These are phyloP conservation scores for Cucumis cinereus DNA, from an alignment of 306 rosid species.

Conservation along the genomic window DNA sequence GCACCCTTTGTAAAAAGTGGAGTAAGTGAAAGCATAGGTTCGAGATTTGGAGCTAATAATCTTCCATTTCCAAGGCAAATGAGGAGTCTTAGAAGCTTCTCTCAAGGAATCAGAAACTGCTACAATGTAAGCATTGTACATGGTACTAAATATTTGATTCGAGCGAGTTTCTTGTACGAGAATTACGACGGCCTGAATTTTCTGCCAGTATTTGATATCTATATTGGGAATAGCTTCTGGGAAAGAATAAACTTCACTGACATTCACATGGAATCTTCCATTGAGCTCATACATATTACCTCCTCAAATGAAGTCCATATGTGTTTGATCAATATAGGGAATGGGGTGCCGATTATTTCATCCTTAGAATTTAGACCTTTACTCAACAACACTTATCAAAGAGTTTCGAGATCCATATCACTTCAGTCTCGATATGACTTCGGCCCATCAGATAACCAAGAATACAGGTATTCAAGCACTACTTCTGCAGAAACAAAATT, in stretches of 20 bases:
- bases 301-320: not conserved
- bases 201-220: not conserved
- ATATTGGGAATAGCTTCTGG: constrained; percentile 14
- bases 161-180: not conserved
- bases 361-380: constrained; percentile 10
- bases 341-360: constrained; percentile 12
- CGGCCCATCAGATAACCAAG: not conserved
- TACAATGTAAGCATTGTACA: constrained; percentile 15
- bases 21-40: not conserved
- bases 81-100: constrained; percentile 13
- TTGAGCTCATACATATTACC: constrained; percentile 9
- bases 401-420: not conserved
- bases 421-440: not conserved
- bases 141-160: constrained; percentile 9
- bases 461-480: constrained; percentile 9
- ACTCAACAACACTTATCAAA: not conserved
- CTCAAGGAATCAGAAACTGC: constrained; percentile 22
- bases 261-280: not conserved
- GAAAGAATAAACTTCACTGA: not conserved
- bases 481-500: not conserved
- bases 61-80: not conserved
- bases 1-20: not conserved
- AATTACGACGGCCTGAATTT: constrained; percentile 6
- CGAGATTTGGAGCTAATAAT: not conserved
- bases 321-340: constrained; percentile 3